phyloP scores from a whole-genome alignment of 2,329 filamentous ascomycete genomes.

The Scortechinia acanthostroma region DNA sequence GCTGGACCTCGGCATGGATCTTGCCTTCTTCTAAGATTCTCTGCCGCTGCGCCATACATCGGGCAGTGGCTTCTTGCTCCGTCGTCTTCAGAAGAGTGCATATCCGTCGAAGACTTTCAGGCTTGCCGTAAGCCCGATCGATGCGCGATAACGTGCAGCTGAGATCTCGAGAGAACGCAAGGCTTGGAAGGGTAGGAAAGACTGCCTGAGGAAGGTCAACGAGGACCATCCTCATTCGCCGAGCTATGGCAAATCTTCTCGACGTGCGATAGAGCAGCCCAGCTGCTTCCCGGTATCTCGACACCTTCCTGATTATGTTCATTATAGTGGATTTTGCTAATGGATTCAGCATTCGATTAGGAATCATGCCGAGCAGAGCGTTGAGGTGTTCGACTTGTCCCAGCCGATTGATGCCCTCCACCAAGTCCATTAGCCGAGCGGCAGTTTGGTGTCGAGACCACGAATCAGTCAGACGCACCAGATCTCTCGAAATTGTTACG shows the following conservation, averaged over 20 bases:
- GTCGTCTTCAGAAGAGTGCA: conserved; percentile 3
- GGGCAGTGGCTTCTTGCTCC: conserved; percentile 2
- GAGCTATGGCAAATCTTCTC: conserved; percentile 15
- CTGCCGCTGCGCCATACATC: conserved; percentile 8
- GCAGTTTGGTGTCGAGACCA: conserved; percentile 15
- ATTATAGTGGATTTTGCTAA: conserved; percentile 10
- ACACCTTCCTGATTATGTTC: conserved; percentile 23
- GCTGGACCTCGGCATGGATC: conserved; percentile 40
- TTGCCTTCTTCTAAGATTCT: conserved; percentile 14
- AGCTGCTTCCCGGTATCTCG: conserved; percentile 24
- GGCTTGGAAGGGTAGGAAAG: conserved; percentile 10
- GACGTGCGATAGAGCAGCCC: conserved; percentile 19
- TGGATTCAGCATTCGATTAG: conserved; percentile 9
- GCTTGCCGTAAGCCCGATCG: too few relatives aligned
- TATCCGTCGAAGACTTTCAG: not conserved
- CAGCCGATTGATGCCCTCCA: conserved; percentile 16
- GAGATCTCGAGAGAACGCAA: conserved; percentile 7
- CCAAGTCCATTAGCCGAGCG: conserved; percentile 12
- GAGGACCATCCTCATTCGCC: conserved; percentile 14
- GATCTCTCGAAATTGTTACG: conserved; percentile 9
- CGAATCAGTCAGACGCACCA: conserved; percentile 11
- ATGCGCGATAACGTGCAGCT: not conserved
- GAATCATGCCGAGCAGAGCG: conserved; percentile 10
- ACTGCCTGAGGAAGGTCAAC: conserved; percentile 16
- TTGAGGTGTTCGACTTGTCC: conserved; percentile 8